phyloP scores from a whole-genome alignment of 805 yeast species.

The Aciculoconidium aculeatum region DNA sequence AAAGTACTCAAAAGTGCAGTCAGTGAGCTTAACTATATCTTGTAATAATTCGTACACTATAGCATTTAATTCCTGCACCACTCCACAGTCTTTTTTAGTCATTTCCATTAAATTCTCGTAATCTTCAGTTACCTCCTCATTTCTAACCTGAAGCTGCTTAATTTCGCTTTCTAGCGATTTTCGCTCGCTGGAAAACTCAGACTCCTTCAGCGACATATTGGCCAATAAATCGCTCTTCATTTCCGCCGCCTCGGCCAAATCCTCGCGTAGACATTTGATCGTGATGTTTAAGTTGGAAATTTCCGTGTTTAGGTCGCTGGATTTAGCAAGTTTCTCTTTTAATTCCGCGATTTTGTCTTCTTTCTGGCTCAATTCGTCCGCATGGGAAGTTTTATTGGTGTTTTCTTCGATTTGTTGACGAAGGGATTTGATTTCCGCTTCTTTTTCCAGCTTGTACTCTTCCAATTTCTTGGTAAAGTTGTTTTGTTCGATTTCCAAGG shows the following conservation, averaged over 20 bases:
- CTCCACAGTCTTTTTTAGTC: slow-evolving; percentile 21
- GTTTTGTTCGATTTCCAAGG: too few species aligned
- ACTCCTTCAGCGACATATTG: slow-evolving; percentile 61
- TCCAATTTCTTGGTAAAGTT: too few species aligned
- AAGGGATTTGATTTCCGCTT: too few species aligned
- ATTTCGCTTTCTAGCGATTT: slow-evolving; percentile 45
- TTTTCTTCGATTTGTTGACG: too few species aligned
- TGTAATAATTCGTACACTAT: slow-evolving; percentile 12
- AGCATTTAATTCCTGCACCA: slow-evolving; percentile 22
- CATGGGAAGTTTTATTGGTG: too few species aligned
- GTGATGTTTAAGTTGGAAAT: slow-evolving; percentile 11
- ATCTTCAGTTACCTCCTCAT: slow-evolving; percentile 43
- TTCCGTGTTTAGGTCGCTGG: slow-evolving; percentile 11
- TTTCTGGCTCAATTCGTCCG: too few species aligned
- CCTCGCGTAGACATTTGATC: slow-evolving; percentile 10
- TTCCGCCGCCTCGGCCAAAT: slow-evolving; percentile 16
- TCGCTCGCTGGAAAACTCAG: slow-evolving; percentile 51
- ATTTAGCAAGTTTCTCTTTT: slow-evolving; percentile 8
- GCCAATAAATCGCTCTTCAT: slow-evolving; percentile 62
- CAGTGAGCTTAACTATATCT: slow-evolving; percentile 12
- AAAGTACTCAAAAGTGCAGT: slow-evolving; percentile 24
- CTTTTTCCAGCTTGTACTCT: too few species aligned
- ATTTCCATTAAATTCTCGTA: slow-evolving; percentile 39
- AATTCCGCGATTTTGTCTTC: slow-evolving; percentile 13
- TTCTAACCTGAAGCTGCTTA: slow-evolving; percentile 33